Percentiles rank a stretch among this genome's conserved stretches.
Evolutionary conservation across 176 grass and related monocot genomes (phyloP).

Genomic region (Avena sativa): DNA sequence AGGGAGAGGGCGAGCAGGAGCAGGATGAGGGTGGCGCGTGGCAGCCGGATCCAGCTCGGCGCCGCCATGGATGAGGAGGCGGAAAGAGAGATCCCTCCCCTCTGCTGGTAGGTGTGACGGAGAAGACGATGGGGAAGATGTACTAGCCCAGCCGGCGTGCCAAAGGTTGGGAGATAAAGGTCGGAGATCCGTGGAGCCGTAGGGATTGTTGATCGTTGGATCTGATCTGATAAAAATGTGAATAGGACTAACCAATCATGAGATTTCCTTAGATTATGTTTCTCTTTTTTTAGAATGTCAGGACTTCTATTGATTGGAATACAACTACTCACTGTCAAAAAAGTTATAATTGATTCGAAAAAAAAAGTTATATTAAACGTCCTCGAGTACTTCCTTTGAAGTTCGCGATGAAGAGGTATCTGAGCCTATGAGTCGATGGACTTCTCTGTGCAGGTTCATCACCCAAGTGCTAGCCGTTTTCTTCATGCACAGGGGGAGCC

Average conservation of each 20-base stretch:
- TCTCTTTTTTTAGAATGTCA: no score
- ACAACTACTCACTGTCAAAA: no score
- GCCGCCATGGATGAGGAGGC: slow-evolving; percentile 62
- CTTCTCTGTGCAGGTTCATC: no score
- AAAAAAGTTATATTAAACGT: no score
- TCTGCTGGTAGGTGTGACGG: not conserved
- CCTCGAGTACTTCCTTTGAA: no score
- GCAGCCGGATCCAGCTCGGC: slow-evolving; percentile 55
- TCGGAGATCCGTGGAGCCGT: slow-evolving; percentile 5
- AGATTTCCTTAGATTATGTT: no score
- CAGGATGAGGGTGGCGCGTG: slow-evolving; percentile 54
- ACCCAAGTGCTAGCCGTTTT: no score
- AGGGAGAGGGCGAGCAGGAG: slow-evolving; percentile 55
- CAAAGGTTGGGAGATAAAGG: slow-evolving; percentile 22
- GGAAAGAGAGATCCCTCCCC: slow-evolving; percentile 1
- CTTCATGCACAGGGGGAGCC: no score
- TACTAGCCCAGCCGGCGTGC: not conserved
- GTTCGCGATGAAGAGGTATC: no score
- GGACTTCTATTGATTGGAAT: no score
- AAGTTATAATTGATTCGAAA: no score
- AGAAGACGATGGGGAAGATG: slow-evolving; percentile 19
- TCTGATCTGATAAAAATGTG: slow-evolving; percentile 24
- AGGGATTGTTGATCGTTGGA: slow-evolving; percentile 36
- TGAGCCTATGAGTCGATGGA: no score
- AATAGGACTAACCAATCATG: not conserved